Base-by-base conservation (phyloP, 352 stramenopile species). In the Globisporangium camurandrum region DNA sequence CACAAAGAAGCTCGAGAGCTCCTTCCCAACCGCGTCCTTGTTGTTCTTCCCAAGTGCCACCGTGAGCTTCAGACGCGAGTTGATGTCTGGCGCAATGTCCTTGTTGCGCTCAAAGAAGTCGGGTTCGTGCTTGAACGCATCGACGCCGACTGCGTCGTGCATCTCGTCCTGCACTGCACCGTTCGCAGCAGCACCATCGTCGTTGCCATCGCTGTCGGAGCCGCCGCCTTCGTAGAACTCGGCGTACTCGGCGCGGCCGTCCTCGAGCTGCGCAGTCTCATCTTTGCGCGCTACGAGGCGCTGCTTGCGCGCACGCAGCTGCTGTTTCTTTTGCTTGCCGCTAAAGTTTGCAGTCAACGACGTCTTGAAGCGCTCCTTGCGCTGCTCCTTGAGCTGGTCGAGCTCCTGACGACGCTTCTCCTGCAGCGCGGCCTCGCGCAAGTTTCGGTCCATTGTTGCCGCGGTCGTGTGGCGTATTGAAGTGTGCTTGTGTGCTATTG, bases 271-370 rank as follows among this genome's bases (percentile, higher is more conserved):
- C 10, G 67, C 75, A 22, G 68, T 68, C 40, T 88, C 67, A 17
- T 86, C 74, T 51, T 69, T 75, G 43, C 81, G 81, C 26, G 62
- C 70, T 27, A 73, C 69, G 26, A 93, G 47, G 4, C 81, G 78
- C 72, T 88, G 75, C 65, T 93, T 93, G 54, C 77, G 80, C 12
- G 77, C 78, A 22, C 81, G 81, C 40, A 93, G 62, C 61, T 93
- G 81, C 54, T 83, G 66, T 55, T 88, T 93, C 61, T 93, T 93
- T 61, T 93, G 75, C 60, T 93, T 93, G 58, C 81, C 81, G 45
- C 81, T 93, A 49, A 93, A 93, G 38, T 69, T 85, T 47, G 66
- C 64, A 40, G 66, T 71, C 28, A 51, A 56, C 1, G 70, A 78
- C 1, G 63, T 77, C 53, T 84, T 86, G 17, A 61, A 62, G 33